Conservation (phyloP, 306 rosid species). For the Potentilla sterilis region DNA sequence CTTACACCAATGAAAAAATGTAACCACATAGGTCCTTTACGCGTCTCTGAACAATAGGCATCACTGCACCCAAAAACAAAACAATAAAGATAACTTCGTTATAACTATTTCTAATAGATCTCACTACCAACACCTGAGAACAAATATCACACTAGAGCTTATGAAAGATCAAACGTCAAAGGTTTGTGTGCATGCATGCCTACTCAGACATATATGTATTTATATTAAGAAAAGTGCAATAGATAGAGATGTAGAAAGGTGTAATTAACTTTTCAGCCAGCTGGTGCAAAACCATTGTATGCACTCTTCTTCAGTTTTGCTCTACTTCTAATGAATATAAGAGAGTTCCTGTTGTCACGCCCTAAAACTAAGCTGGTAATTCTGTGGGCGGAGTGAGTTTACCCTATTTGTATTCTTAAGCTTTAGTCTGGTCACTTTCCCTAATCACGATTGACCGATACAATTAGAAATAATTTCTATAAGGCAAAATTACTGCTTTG, state of each 20-base stretch:
- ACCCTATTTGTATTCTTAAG: background rate
- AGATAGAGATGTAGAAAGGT: background rate
- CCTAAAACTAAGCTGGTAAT: background rate
- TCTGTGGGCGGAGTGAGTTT: background rate
- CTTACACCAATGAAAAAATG: constrained; percentile 92
- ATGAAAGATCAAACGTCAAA: background rate
- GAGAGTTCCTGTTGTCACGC: background rate
- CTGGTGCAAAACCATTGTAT: background rate
- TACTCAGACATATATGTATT: background rate
- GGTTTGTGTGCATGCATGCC: background rate
- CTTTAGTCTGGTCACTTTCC: background rate
- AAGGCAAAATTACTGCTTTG: too few relatives aligned
- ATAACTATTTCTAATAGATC: background rate
- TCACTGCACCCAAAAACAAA: constrained; percentile 52
- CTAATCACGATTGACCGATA: background rate
- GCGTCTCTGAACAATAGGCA: constrained; percentile 65
- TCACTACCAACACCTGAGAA: background rate
- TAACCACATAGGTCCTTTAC: constrained; percentile 92
- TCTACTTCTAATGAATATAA: background rate
- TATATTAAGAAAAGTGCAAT: background rate
- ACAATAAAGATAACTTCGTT: constrained; percentile 9
- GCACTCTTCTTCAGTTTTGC: background rate
- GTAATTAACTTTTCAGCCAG: background rate
- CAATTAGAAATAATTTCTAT: background rate
- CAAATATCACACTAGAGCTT: background rate